Base-by-base conservation (phyloP, 441 rosid genomes). In the Pelargonium australe region DNA sequence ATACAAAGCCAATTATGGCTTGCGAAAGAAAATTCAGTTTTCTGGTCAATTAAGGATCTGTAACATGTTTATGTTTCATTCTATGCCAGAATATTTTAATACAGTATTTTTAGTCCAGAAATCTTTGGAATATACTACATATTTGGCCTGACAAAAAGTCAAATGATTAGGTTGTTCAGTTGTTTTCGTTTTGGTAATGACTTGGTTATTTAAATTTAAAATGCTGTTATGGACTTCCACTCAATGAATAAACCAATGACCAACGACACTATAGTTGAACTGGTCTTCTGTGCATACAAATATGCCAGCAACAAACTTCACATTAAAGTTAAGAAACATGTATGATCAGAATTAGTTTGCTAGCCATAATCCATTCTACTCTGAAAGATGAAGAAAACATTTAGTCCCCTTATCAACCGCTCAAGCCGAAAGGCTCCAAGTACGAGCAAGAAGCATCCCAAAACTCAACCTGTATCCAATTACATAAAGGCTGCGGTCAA, bases 311-410 rank as follows among this genome's bases (percentile, higher is more conserved):
- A 19, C 17, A 9, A 45, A 40, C 3, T 43, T 40, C 65, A 0
- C 43, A 57, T 49, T 31, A 13, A 60, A 43, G 16, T 44, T 12
- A 44, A 65, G 65, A 31, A 49, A 63, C 34, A 40, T 65, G 70
- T 51, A 51, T 16, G 67, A 53, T 70, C 71, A 63, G 58, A 43
- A 19, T 0, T 7, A 1, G 7, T 60, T 11, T 3, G 37, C 2
- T 3, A 19, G 12, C 25, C 28, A 10, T 13, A 44, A 16, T 37
- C 25, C 0, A 1, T 34, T 63, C 17, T 41, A 57, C 49, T 70
- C 72, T 68, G 70, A 74, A 77, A 74, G 37, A 89, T 81, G 91
- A 84, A 78, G 85, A 78, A 68, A 78, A 65, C 83, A 6, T 76
- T 80, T 19, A 60, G 69, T 20, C 80, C 78, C 47, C 77, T 40